phyloP scores from a whole-genome alignment of 1,139 yeast species.

The Geotrichum klebahnii region DNA sequence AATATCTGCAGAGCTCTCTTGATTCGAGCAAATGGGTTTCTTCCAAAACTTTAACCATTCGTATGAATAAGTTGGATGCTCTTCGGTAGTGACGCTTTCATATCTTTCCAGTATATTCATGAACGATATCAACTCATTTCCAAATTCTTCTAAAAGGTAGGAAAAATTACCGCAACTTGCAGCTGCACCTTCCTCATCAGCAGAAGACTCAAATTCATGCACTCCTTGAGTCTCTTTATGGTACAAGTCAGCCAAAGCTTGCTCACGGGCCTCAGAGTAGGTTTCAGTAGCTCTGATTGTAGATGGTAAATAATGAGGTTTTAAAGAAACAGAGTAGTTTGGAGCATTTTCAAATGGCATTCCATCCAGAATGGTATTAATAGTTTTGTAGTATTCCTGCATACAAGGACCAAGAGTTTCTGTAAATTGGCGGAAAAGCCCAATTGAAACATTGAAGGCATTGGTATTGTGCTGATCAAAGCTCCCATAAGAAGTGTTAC shows the following conservation, averaged over 20 bases:
- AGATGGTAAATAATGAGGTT: slow-evolving; percentile 50
- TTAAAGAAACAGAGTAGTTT: slow-evolving; percentile 37
- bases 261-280: slow-evolving; percentile 54
- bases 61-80: slow-evolving; percentile 41
- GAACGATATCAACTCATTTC: slow-evolving; percentile 53
- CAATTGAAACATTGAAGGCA: slow-evolving; percentile 31
- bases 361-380: slow-evolving; percentile 57
- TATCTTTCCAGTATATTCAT: slow-evolving; percentile 48
- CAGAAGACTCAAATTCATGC: slow-evolving; percentile 41
- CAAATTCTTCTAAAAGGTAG: slow-evolving; percentile 58
- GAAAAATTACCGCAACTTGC: slow-evolving; percentile 83
- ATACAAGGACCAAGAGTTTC: slow-evolving; percentile 69
- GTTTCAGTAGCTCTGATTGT: slow-evolving; percentile 51
- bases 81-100: slow-evolving; percentile 34
- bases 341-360: slow-evolving; percentile 52
- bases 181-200: slow-evolving; percentile 75
- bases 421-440: slow-evolving; percentile 62
- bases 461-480: slow-evolving; percentile 1
- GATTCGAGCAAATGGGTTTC: not conserved
- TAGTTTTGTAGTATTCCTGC: slow-evolving; percentile 54
- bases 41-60: slow-evolving; percentile 54
- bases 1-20: not conserved
- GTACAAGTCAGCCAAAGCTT: slow-evolving; percentile 57
- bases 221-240: slow-evolving; percentile 48
- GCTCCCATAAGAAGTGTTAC: not conserved